Evolutionary conservation across 78 protist genomes (phyloP).

Genomic region (Blattamonas nauphoetae): DNA sequence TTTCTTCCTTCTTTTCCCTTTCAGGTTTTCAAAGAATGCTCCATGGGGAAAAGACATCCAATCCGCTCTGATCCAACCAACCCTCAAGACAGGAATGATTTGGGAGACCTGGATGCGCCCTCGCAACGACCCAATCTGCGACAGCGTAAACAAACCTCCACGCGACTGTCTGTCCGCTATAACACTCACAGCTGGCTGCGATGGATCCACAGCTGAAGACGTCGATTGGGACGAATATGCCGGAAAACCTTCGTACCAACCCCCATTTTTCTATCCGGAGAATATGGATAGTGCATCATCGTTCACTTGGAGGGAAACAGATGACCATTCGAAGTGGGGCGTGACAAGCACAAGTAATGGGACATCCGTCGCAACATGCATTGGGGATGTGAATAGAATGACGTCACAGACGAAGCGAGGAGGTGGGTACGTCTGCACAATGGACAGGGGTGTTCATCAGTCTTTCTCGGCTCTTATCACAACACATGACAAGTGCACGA

Average conservation of each 20-base stretch:
- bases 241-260: too few species aligned
- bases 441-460: background rate
- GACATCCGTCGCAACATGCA: constrained; percentile 13
- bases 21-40: background rate
- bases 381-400: constrained; percentile 8
- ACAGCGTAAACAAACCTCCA: background rate
- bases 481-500: too few species aligned
- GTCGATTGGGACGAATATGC: too few species aligned
- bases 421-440: background rate
- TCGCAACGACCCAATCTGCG: background rate
- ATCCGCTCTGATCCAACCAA: background rate
- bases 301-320: constrained; percentile 10
- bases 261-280: too few species aligned
- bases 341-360: background rate
- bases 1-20: too few species aligned
- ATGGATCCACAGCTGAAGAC: background rate
- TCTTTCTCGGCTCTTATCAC: too few species aligned
- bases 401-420: background rate
- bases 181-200: background rate
- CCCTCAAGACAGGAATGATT: background rate
- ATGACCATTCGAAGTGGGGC: constrained; percentile 17
- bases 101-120: constrained; percentile 14
- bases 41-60: background rate
- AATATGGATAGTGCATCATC: too few species aligned
- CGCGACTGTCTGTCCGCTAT: background rate